A percentile compares a stretch with the other conserved stretches of the same genome.
These are phyloP conservation scores for Vitis riparia DNA, from an alignment of 164 flowering plant species.

Conservation along the genomic window DNA sequence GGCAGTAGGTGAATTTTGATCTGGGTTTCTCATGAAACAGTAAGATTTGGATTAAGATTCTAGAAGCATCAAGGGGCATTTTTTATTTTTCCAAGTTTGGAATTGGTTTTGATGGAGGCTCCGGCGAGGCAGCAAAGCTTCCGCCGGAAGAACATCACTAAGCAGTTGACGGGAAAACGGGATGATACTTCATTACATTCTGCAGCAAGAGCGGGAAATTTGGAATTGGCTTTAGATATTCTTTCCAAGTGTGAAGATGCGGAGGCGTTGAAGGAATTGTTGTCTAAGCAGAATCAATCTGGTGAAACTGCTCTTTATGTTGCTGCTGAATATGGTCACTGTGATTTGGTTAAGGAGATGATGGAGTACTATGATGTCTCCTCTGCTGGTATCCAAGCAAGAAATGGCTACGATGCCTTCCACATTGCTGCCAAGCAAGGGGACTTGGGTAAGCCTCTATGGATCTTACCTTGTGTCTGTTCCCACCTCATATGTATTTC, in stretches of 20 bases:
- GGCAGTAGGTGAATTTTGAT: background rate
- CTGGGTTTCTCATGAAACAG: slow-evolving; percentile 2
- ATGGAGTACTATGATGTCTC: slow-evolving; percentile 59
- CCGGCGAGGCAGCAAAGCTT: slow-evolving; percentile 19
- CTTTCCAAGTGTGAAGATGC: slow-evolving; percentile 33
- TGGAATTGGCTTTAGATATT: slow-evolving; percentile 42
- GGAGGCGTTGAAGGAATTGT: slow-evolving; percentile 44
- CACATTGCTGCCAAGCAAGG: slow-evolving; percentile 97
- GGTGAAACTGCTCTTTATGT: slow-evolving; percentile 87
- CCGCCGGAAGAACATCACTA: slow-evolving; percentile 65
- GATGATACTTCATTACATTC: slow-evolving; percentile 76
- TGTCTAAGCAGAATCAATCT: slow-evolving; percentile 68
- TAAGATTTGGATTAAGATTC: background rate
- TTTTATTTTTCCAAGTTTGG: background rate
- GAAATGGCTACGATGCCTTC: slow-evolving; percentile 87
- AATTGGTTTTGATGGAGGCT: slow-evolving; percentile 13
- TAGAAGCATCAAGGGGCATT: no score
- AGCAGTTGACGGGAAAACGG: slow-evolving; percentile 76
- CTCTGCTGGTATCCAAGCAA: slow-evolving; percentile 76
- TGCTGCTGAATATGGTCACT: slow-evolving; percentile 77
- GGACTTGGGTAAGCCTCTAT: slow-evolving; percentile 53
- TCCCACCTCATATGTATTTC: no score
- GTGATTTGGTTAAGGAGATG: slow-evolving; percentile 68
- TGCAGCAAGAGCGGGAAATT: slow-evolving; percentile 71
- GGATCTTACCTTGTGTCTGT: background rate